Evolutionary conservation across 1,284 basidiomycete genomes (phyloP), one percentile per base, ranked within the genome.

Genomic region (Malassezia equina): DNA sequence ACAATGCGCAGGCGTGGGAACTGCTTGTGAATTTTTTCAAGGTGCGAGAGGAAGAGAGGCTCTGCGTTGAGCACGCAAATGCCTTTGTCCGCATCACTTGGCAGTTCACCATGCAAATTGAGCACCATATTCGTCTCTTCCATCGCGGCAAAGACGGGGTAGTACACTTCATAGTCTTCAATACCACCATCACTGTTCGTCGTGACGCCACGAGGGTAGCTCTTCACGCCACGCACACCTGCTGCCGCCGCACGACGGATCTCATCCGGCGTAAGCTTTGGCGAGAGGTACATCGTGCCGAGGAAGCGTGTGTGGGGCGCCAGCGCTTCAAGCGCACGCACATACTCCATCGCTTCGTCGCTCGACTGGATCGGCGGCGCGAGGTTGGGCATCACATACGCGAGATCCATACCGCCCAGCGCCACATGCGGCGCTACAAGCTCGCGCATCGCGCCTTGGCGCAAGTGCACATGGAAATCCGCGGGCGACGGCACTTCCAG

Each of bases 381-480:
- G 40, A 94, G 81, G 76, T 99, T 99, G 58, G 94, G 94, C 94
- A 99, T 99, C 45, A 99, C 90, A 78, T 96, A 99, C 63, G 86
- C 94, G 39, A 93, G 81, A 55, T 81, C 78, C 69, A 98, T 89
- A 1, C 94, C 94, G 46, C 94, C 94, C 69, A 83, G 78, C 24
- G 82, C 80, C 50, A 99, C 87, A 78, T 96, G 91, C 39, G 90
- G 89, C 4, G 86, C 84, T 36, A 98, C 89, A 31, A 98, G 81
- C 59, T 83, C 78, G 32, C 65, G 62, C 53, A 86, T 85, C 32
- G 82, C 77, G 32, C 86, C 89, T 75, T 96, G 90, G 41, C 94
- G 84, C 31, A 99, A 83, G 75, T 99, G 94, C 60, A 96, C 91
- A 78, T 99, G 91, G 74, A 91, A 94, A 78, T 79, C 79, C 62